Evolutionary conservation across 2,329 filamentous ascomycete species (phyloP).

Genomic region (Calonectria honghensis): DNA sequence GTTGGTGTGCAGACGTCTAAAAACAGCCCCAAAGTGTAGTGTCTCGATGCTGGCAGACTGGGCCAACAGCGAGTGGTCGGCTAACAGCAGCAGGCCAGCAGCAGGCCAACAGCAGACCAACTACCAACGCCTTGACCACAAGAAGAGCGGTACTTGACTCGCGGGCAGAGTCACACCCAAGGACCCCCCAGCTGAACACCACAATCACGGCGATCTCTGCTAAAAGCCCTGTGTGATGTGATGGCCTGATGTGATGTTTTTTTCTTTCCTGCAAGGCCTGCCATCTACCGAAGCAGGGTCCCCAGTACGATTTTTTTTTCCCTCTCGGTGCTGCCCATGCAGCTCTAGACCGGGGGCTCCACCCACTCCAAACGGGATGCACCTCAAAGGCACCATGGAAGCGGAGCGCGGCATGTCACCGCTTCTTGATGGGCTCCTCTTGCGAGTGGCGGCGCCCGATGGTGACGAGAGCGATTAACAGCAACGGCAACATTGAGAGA

Average conservation of each 20-base stretch:
- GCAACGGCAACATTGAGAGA: no score
- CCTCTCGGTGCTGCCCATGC: not conserved
- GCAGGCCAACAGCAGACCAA: not conserved
- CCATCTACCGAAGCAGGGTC: constrained; percentile 23
- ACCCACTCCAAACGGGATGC: constrained; percentile 13
- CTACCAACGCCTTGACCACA: not conserved
- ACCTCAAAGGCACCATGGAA: not conserved
- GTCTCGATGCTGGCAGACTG: not conserved
- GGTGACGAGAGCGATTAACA: not conserved
- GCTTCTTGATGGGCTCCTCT: constrained; percentile 4
- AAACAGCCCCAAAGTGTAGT: not conserved
- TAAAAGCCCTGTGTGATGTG: not conserved
- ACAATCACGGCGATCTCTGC: not conserved
- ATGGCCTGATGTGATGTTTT: constrained; percentile 20
- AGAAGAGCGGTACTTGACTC: not conserved
- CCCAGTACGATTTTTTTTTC: not conserved
- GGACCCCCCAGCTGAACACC: not conserved
- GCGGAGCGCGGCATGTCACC: constrained; percentile 18
- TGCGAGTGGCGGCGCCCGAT: not conserved
- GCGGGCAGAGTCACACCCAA: not conserved
- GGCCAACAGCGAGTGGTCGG: no score
- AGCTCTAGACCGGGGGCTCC: not conserved
- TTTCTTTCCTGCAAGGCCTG: not conserved
- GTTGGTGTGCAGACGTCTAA: not conserved
- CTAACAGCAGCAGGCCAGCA: no score